Evolutionary conservation across 352 stramenopile genomes (phyloP), one percentile per base, ranked within the genome.

Genomic region (Phytopythium helicoides): DNA sequence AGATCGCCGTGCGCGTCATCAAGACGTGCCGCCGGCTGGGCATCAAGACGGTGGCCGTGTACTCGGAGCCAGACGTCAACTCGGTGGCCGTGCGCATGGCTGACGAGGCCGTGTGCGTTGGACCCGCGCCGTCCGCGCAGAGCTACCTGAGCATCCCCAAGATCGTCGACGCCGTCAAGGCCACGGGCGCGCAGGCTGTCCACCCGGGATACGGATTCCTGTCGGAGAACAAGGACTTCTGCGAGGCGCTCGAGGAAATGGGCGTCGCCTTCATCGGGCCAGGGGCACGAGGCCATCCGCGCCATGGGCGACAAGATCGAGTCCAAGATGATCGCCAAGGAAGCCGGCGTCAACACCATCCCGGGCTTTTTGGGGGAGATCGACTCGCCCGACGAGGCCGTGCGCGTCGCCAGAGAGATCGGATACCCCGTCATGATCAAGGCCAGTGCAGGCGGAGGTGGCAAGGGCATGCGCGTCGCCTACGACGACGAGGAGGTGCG

Each of bases 401-500:
- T 97, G 6, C 65, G 83, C 51, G 81, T 99, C 42, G 79, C 95
- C 1, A 72, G 84, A 36, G 86, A 97, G 8, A 97, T 99, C 45
- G 94, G 94, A 7, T 99, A 98, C 64, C 97, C 97, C 0, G 91
- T 99, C 3, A 98, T 99, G 84, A 97, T 99, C 66, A 99, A 99
- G 71, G 97, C 97, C 7, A 95, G 81, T 39, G 87, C 92, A 6
- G 96, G 97, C 26, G 97, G 97, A 35, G 93, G 95, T 38, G 97
- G 96, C 23, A 98, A 98, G 66, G 96, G 96, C 28, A 99, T 99
- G 96, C 77, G 97, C 38, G 94, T 99, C 4, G 95, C 94, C 23
- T 96, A 89, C 64, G 87, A 94, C 57, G 91, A 97, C 53, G 69
- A 88, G 6, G 83, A 98, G 56, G 76, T 97, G 25, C 71, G 71